A percentile compares a stretch with the other conserved stretches of the same genome.
Conservation (phyloP, 495 filamentous ascomycete species). For the Aspergillus leporis region DNA sequence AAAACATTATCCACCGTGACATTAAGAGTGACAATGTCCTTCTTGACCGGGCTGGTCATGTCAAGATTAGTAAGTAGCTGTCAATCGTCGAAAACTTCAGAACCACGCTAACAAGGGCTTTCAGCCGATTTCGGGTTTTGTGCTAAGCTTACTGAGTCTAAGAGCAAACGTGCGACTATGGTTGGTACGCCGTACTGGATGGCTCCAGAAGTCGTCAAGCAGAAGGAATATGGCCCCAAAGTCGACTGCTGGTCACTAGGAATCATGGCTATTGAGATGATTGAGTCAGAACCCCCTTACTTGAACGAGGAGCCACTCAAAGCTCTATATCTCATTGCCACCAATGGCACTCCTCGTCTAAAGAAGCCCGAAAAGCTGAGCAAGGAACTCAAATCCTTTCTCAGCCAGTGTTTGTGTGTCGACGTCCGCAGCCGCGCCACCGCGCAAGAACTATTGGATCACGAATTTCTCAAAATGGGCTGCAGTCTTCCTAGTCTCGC, state of each 20-base stretch:
- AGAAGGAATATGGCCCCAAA: slow-evolving; percentile 97
- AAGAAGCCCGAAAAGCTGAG: slow-evolving; percentile 97
- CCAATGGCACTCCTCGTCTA: slow-evolving; percentile 91
- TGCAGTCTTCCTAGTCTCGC: slow-evolving; percentile 80
- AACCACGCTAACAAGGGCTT: slow-evolving; percentile 13
- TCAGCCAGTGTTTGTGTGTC: slow-evolving; percentile 93
- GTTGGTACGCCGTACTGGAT: slow-evolving; percentile 99
- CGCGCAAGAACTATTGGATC: slow-evolving; percentile 78
- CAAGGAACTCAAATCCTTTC: slow-evolving; percentile 94
- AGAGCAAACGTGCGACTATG: slow-evolving; percentile 97
- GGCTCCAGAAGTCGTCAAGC: slow-evolving; percentile 98
- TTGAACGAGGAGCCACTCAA: slow-evolving; percentile 97
- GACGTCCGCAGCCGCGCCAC: slow-evolving; percentile 94
- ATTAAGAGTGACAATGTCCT: slow-evolving; percentile 99
- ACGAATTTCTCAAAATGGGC: slow-evolving; percentile 69
- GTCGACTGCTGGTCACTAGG: slow-evolving; percentile 99
- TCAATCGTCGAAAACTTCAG: not conserved
- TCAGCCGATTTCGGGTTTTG: slow-evolving; percentile 98
- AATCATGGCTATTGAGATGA: slow-evolving; percentile 99
- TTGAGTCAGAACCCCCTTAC: slow-evolving; percentile 96
- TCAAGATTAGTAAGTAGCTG: slow-evolving; percentile 86
- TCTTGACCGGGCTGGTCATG: slow-evolving; percentile 87
- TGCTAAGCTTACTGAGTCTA: slow-evolving; percentile 95
- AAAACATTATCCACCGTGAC: slow-evolving; percentile 98
- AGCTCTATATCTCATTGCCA: slow-evolving; percentile 92